A percentile compares a stretch with the other conserved stretches of the same genome.
Evolutionary conservation across 352 stramenopile species (phyloP).

Genomic region (Phytophthora hibernalis): DNA sequence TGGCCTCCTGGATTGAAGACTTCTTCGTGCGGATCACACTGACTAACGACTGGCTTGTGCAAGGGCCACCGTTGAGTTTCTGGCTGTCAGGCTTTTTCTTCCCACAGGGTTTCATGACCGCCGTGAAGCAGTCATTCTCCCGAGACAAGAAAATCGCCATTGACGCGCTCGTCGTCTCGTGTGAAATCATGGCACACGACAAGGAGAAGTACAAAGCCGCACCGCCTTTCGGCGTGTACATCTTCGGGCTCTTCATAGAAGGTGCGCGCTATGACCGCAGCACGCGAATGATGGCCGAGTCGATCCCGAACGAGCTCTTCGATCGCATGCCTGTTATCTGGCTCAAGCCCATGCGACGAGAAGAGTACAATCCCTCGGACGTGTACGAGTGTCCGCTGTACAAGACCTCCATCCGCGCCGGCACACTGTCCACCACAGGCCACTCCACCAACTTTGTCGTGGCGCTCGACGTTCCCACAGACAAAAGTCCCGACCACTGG

Average conservation of each 20-base stretch:
- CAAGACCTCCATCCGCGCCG: slow-evolving; percentile 92
- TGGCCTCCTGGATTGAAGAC: slow-evolving; percentile 93
- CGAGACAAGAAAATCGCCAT: slow-evolving; percentile 92
- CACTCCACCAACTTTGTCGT: slow-evolving; percentile 96
- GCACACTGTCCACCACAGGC: slow-evolving; percentile 93
- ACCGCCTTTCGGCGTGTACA: slow-evolving; percentile 91
- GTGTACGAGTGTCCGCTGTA: slow-evolving; percentile 94
- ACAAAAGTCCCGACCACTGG: slow-evolving; percentile 90
- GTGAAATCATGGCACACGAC: slow-evolving; percentile 78
- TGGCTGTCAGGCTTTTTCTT: slow-evolving; percentile 97
- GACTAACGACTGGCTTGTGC: slow-evolving; percentile 84
- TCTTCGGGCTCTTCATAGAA: slow-evolving; percentile 96
- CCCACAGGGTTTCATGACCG: slow-evolving; percentile 96
- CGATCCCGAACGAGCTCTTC: slow-evolving; percentile 88
- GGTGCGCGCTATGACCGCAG: slow-evolving; percentile 90
- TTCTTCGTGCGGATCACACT: slow-evolving; percentile 91
- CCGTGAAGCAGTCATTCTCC: slow-evolving; percentile 93
- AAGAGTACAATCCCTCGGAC: slow-evolving; percentile 75
- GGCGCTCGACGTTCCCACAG: slow-evolving; percentile 82
- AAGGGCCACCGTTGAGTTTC: slow-evolving; percentile 83
- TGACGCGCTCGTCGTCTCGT: slow-evolving; percentile 90
- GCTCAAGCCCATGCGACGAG: slow-evolving; percentile 84
- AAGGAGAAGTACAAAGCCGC: slow-evolving; percentile 69
- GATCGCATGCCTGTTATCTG: slow-evolving; percentile 93
- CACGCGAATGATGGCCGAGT: slow-evolving; percentile 87